phyloP scores from a whole-genome alignment of 345 rosid genomes.

The Camelina laxa region DNA sequence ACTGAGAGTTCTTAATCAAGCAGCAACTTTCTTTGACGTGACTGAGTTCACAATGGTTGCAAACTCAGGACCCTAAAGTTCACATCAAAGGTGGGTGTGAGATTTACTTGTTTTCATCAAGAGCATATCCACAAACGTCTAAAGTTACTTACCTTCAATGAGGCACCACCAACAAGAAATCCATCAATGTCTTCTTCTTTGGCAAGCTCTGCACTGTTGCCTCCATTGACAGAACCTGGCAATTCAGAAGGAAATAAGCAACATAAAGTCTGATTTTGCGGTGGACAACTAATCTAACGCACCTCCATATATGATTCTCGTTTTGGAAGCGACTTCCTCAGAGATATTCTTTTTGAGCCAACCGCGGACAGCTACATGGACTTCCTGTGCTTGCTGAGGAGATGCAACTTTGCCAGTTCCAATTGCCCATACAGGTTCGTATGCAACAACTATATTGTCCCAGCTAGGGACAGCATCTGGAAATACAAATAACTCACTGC shows the following conservation, averaged over 20 bases:
- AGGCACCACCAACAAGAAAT: slow-evolving; percentile 98
- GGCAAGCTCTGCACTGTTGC: slow-evolving; percentile 90
- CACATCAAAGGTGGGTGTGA: slow-evolving; percentile 22
- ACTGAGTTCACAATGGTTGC: slow-evolving; percentile 92
- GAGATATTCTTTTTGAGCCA: slow-evolving; percentile 95
- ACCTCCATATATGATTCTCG: slow-evolving; percentile 98
- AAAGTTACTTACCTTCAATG: slow-evolving; percentile 74
- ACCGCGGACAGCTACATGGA: slow-evolving; percentile 82
- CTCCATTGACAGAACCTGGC: slow-evolving; percentile 93
- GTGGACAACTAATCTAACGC: slow-evolving; percentile 3
- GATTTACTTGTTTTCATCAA: slow-evolving; percentile 10
- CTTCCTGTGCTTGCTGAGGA: slow-evolving; percentile 96
- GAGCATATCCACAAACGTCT: slow-evolving; percentile 17
- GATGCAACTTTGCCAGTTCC: slow-evolving; percentile 98
- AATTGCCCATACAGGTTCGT: slow-evolving; percentile 99
- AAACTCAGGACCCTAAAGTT: slow-evolving; percentile 86
- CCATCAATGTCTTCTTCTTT: slow-evolving; percentile 98
- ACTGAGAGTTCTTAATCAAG: slow-evolving; percentile 49
- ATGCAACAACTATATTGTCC: slow-evolving; percentile 90
- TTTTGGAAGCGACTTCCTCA: slow-evolving; percentile 87
- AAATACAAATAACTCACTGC: slow-evolving; percentile 1
- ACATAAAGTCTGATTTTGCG: not conserved
- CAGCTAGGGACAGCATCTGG: slow-evolving; percentile 90
- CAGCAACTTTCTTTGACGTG: slow-evolving; percentile 87
- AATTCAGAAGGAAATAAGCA: slow-evolving; percentile 18